Conservation (phyloP, 2,329 filamentous ascomycete genomes). For the Graphilbum fragrans region DNA sequence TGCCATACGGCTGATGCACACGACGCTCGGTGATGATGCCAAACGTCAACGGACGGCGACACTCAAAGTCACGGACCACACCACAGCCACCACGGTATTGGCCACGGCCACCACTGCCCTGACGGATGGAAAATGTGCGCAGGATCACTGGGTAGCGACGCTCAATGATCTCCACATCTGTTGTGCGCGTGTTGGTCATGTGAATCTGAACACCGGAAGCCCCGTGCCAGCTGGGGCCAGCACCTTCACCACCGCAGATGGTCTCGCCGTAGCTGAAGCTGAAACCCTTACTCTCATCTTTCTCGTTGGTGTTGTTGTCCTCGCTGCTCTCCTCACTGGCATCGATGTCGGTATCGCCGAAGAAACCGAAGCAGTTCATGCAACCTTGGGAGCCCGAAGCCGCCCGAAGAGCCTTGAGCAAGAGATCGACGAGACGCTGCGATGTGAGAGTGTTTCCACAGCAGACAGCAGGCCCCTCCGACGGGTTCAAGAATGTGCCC, state of each 20-base stretch:
- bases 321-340: slow-evolving; percentile 45
- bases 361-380: slow-evolving; percentile 76
- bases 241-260: slow-evolving; percentile 65
- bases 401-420: slow-evolving; percentile 66
- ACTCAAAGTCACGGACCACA: slow-evolving; percentile 68
- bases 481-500: slow-evolving; percentile 61
- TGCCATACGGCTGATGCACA: slow-evolving; percentile 67
- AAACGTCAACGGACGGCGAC: slow-evolving; percentile 63
- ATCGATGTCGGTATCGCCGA: slow-evolving; percentile 40
- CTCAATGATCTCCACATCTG: slow-evolving; percentile 69
- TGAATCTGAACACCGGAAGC: slow-evolving; percentile 68
- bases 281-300: slow-evolving; percentile 15
- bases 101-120: slow-evolving; percentile 51
- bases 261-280: slow-evolving; percentile 84
- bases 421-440: slow-evolving; percentile 74
- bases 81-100: slow-evolving; percentile 60
- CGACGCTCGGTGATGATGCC: slow-evolving; percentile 67
- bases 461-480: slow-evolving; percentile 65
- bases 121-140: slow-evolving; percentile 53
- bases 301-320: slow-evolving; percentile 1
- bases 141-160: slow-evolving; percentile 62
- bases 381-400: slow-evolving; percentile 69
- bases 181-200: slow-evolving; percentile 80
- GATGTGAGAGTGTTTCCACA: slow-evolving; percentile 71
- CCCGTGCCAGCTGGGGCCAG: slow-evolving; percentile 60